Conservation (phyloP, 2,329 filamentous ascomycete genomes). For the Fusarium sp. region DNA sequence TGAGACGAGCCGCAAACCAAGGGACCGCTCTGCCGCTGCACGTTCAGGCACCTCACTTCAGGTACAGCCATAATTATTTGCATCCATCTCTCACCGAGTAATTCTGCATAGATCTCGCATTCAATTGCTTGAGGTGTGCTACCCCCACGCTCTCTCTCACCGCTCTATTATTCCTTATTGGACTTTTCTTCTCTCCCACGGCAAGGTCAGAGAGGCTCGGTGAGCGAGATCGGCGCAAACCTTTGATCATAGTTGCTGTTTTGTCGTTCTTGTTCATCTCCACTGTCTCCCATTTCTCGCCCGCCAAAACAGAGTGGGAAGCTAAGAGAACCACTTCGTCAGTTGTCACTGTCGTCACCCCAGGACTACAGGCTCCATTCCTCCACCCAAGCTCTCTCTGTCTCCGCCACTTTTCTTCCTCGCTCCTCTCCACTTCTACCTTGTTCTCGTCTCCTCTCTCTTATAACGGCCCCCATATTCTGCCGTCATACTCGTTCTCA, state of each 20-base stretch:
- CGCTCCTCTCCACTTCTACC: conserved; percentile 30
- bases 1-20: conserved; percentile 10
- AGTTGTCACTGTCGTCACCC: conserved; percentile 34
- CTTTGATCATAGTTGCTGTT: not conserved
- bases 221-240: conserved; percentile 23
- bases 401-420: conserved; percentile 35
- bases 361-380: conserved; percentile 35
- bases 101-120: conserved; percentile 28
- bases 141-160: conserved; percentile 25
- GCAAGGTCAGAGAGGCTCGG: conserved; percentile 1
- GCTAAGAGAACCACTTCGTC: conserved; percentile 20
- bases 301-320: not conserved
- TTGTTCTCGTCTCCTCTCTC: conserved; percentile 26
- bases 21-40: not conserved
- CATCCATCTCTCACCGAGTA: conserved; percentile 18
- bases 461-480: conserved; percentile 22
- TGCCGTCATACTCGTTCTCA: conserved; percentile 34
- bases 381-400: conserved; percentile 39
- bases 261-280: not conserved
- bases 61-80: conserved; percentile 5
- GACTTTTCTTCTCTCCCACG: not conserved
- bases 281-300: conserved; percentile 1
- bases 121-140: conserved; percentile 14
- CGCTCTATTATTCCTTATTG: conserved; percentile 12
- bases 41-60: conserved; percentile 4